Percentiles rank a stretch among this genome's conserved stretches.
phyloP scores from a whole-genome alignment of 768 basidiomycete genomes.

The Myochromella boudieri region DNA sequence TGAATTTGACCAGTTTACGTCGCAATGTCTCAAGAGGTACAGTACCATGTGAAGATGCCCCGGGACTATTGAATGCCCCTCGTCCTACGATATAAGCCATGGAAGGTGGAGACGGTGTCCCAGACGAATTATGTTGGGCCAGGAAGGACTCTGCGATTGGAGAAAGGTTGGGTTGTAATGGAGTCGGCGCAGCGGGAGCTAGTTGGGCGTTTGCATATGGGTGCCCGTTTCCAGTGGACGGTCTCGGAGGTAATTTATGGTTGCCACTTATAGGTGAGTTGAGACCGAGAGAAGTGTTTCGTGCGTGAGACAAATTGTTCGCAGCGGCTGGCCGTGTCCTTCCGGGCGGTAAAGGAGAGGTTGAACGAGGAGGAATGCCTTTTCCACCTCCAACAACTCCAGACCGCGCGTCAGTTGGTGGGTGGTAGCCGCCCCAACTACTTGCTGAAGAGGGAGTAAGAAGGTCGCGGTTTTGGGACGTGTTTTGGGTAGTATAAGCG shows the following conservation, averaged over 20 bases:
- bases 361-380: constrained; percentile 36
- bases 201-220: constrained; percentile 62
- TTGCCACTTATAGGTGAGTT: constrained; percentile 36
- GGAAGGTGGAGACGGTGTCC: constrained; percentile 50
- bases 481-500: constrained; percentile 41
- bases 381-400: constrained; percentile 46
- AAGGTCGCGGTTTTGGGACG: constrained; percentile 35
- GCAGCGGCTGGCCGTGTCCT: constrained; percentile 25
- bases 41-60: constrained; percentile 39
- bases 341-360: constrained; percentile 41
- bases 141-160: constrained; percentile 72
- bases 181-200: constrained; percentile 32
- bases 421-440: constrained; percentile 48
- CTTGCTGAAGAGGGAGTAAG: constrained; percentile 44
- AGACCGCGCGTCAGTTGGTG: constrained; percentile 63
- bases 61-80: constrained; percentile 54
- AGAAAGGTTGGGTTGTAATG: constrained; percentile 52
- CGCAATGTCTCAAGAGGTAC: constrained; percentile 76
- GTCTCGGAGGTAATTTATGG: constrained; percentile 46
- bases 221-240: constrained; percentile 45
- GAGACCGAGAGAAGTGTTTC: constrained; percentile 52
- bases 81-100: constrained; percentile 55
- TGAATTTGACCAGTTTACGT: constrained; percentile 86
- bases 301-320: constrained; percentile 39
- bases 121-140: constrained; percentile 30